Conservation (phyloP, 805 yeast genomes). For the Kregervanrija delftensis region DNA sequence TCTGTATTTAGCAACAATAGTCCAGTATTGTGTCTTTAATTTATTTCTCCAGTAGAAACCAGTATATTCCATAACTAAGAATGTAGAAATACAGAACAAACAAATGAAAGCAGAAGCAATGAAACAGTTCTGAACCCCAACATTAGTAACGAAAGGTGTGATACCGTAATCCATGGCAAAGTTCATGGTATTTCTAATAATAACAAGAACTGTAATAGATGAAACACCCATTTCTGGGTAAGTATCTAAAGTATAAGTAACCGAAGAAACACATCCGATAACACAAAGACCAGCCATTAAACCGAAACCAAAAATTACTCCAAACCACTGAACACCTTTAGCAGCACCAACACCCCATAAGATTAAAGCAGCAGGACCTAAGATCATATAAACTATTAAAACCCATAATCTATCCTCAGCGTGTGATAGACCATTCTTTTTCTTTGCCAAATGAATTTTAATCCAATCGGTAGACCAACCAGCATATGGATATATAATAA, state of each 20-base stretch:
- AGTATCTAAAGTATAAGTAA: slow-evolving; percentile 49
- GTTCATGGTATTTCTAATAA: slow-evolving; percentile 51
- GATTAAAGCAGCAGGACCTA: slow-evolving; percentile 49
- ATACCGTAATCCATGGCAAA: slow-evolving; percentile 57
- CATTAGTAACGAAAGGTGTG: slow-evolving; percentile 47
- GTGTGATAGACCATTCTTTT: slow-evolving; percentile 43
- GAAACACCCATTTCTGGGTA: slow-evolving; percentile 48
- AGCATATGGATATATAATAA: slow-evolving; percentile 36
- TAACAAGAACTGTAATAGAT: slow-evolving; percentile 48
- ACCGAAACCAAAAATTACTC: slow-evolving; percentile 48
- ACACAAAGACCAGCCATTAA: slow-evolving; percentile 47
- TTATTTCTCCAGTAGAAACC: slow-evolving; percentile 32
- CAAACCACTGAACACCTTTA: slow-evolving; percentile 48
- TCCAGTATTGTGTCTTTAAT: slow-evolving; percentile 30
- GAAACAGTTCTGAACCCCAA: slow-evolving; percentile 51
- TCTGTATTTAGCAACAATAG: slow-evolving; percentile 23
- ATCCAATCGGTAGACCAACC: slow-evolving; percentile 48
- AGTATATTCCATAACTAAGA: slow-evolving; percentile 32
- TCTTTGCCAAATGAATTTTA: slow-evolving; percentile 39
- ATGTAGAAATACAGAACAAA: slow-evolving; percentile 39
- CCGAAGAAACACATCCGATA: slow-evolving; percentile 45
- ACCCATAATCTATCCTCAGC: slow-evolving; percentile 57
- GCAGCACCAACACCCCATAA: slow-evolving; percentile 63
- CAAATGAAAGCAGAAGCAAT: slow-evolving; percentile 49
- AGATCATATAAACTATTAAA: slow-evolving; percentile 35